These are phyloP conservation scores for Aspergillus spinulosporus DNA, from an alignment of 2,329 filamentous ascomycete genomes.

Conservation along the genomic window DNA sequence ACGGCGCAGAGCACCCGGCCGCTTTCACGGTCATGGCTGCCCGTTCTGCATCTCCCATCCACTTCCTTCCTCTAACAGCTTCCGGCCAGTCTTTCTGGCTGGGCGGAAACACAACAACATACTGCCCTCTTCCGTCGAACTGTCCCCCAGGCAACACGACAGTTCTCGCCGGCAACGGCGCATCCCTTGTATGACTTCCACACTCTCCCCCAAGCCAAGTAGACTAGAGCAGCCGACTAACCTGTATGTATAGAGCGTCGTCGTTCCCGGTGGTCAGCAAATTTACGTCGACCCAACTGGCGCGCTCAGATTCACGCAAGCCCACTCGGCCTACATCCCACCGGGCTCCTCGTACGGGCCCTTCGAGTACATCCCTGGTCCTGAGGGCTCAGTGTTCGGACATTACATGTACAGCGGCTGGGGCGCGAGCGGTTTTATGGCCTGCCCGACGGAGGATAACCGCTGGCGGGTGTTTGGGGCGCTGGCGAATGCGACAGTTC, in stretches of 20 bases:
- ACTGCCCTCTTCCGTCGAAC: slow-evolving; percentile 48
- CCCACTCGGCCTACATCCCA: slow-evolving; percentile 58
- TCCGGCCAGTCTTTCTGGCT: slow-evolving; percentile 53
- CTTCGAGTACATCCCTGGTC: slow-evolving; percentile 45
- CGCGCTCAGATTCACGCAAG: slow-evolving; percentile 56
- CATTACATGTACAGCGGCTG: slow-evolving; percentile 37
- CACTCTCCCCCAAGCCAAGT: not conserved
- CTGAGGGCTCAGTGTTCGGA: slow-evolving; percentile 27
- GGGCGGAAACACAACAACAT: slow-evolving; percentile 49
- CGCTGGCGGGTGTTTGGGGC: slow-evolving; percentile 47
- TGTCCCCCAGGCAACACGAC: slow-evolving; percentile 53
- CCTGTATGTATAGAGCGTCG: slow-evolving; percentile 44
- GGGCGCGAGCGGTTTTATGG: slow-evolving; percentile 46
- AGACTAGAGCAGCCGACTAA: not conserved
- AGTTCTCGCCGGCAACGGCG: slow-evolving; percentile 45
- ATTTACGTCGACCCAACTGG: slow-evolving; percentile 60
- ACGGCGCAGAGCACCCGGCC: slow-evolving; percentile 1
- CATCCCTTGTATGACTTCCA: slow-evolving; percentile 33
- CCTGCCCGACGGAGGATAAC: slow-evolving; percentile 39
- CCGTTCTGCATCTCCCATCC: slow-evolving; percentile 52
- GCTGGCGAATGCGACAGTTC: slow-evolving; percentile 43
- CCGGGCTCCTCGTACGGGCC: slow-evolving; percentile 52
- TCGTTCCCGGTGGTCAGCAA: slow-evolving; percentile 64
- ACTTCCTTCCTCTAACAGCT: slow-evolving; percentile 51
- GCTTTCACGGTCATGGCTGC: slow-evolving; percentile 47